Base-by-base conservation (phyloP, 352 stramenopile genomes). In the Globisporangium parvum region DNA sequence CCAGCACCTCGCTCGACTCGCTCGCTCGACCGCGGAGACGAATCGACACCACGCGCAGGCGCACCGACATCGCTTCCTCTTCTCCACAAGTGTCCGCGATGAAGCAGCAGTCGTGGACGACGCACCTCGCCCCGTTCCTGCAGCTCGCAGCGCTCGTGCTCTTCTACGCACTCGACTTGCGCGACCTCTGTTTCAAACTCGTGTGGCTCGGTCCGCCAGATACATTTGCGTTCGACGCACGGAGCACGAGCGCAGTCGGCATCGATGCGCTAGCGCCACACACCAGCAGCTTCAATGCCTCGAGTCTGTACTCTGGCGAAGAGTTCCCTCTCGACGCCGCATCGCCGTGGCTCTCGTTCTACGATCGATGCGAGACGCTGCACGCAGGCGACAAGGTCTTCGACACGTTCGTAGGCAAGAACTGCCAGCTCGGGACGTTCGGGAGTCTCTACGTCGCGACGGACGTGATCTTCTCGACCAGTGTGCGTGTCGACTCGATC, bases 401-500 rank as follows among this genome's bases (percentile, higher is more conserved):
- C 12, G 24, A 47, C 56, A 57, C 56, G 20, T 57, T 56, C 17
- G 35, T 59, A 0, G 66, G 48, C 6, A 66, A 48, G 28, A 67
- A 71, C 45, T 78, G 70, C 40, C 39, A 50, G 0, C 28, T 77
- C 0, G 65, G 69, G 20, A 55, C 46, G 3, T 23, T 60, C 23
- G 48, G 52, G 26, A 51, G 62, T 4, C 20, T 28, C n/a, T 37
- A 62, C 40, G 11, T 58, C 48, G 60, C 59, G 2, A 26, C 51
- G 15, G 68, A 83, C n/a, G 39, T 87, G 3, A 49, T 83, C 20
- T 57, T 87, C 11, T 67, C 54, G 0, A 48, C 74, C 39, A 79
- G 63, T 53, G 31, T 75, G 12, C 65, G 74, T n/a, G 72, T 70
- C 15, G 78, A 89, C 54, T 67, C 76, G 0, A 53, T 86, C 23